A percentile compares a stretch with the other conserved stretches of the same genome.
These are phyloP conservation scores for Meyerozyma smithsonii DNA, from an alignment of 1,139 yeast genomes.

Conservation along the genomic window DNA sequence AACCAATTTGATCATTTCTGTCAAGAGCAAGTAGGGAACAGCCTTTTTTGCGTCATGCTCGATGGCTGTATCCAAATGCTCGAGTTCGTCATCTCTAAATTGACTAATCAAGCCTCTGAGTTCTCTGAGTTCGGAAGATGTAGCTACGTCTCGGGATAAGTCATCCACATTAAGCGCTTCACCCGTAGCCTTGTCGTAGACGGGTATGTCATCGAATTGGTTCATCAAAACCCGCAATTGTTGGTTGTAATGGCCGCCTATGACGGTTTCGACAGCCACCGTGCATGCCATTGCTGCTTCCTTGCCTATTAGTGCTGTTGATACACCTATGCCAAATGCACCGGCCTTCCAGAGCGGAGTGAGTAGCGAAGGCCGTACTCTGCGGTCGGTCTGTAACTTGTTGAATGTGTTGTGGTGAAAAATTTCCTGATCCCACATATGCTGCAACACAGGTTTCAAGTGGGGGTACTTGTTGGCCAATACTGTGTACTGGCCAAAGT, in stretches of 20 bases:
- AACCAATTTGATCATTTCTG: slow-evolving; percentile 79
- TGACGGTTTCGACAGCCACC: slow-evolving; percentile 97
- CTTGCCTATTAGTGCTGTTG: slow-evolving; percentile 81
- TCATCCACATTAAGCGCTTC: slow-evolving; percentile 19
- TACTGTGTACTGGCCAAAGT: slow-evolving; percentile 84
- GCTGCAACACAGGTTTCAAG: slow-evolving; percentile 67
- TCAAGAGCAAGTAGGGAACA: slow-evolving; percentile 81
- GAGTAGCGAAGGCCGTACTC: slow-evolving; percentile 85
- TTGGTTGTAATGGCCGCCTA: slow-evolving; percentile 91
- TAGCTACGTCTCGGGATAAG: slow-evolving; percentile 22
- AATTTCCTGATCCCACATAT: slow-evolving; percentile 98
- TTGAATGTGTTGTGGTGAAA: slow-evolving; percentile 88
- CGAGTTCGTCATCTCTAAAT: slow-evolving; percentile 93
- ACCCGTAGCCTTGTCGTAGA: slow-evolving; percentile 41
- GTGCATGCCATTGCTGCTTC: slow-evolving; percentile 99
- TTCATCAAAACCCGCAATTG: slow-evolving; percentile 75
- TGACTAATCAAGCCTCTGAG: slow-evolving; percentile 62
- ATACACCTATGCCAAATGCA: slow-evolving; percentile 80
- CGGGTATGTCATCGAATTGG: slow-evolving; percentile 44
- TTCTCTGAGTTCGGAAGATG: slow-evolving; percentile 51
- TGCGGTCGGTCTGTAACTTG: slow-evolving; percentile 61
- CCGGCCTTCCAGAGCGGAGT: slow-evolving; percentile 95
- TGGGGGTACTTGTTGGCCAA: slow-evolving; percentile 68
- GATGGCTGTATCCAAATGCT: slow-evolving; percentile 91
- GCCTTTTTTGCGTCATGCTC: slow-evolving; percentile 90